phyloP scores from a whole-genome alignment of 441 rosid genomes.

The Kokia cookei region DNA sequence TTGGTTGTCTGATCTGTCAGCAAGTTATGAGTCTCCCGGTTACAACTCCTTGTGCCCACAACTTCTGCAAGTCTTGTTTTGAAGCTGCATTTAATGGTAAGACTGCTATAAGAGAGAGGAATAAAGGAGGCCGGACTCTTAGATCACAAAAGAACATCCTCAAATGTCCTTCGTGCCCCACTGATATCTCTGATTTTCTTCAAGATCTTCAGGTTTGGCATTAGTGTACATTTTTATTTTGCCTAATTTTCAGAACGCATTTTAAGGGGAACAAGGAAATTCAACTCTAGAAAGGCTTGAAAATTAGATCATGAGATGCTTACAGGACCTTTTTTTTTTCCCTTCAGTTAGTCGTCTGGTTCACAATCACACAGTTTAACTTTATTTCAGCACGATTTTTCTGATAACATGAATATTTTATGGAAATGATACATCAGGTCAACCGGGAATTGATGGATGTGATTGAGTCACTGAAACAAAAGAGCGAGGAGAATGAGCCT shows the following conservation, averaged over 20 bases:
- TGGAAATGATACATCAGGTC: conserved; percentile 24
- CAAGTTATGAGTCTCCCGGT: conserved; percentile 45
- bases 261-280: background rate
- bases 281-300: background rate
- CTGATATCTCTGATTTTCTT: conserved; percentile 46
- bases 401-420: background rate
- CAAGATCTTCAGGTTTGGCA: conserved; percentile 34
- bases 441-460: conserved; percentile 49
- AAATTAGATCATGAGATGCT: background rate
- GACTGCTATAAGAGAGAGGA: conserved; percentile 35
- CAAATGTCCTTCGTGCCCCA: conserved; percentile 47
- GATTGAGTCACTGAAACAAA: conserved; percentile 38
- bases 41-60: conserved; percentile 62
- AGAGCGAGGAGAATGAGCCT: conserved; percentile 17
- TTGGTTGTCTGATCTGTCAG: conserved; percentile 38
- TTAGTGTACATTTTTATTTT: background rate
- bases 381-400: background rate
- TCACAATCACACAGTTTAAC: background rate
- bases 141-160: conserved; percentile 42
- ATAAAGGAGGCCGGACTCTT: conserved; percentile 37
- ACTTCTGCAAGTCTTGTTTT: conserved; percentile 51
- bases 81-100: conserved; percentile 45
- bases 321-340: background rate
- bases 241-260: background rate
- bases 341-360: background rate